phyloP scores from a whole-genome alignment of 192 early-diverging fungal genomes.

The Coemansia sp. region DNA sequence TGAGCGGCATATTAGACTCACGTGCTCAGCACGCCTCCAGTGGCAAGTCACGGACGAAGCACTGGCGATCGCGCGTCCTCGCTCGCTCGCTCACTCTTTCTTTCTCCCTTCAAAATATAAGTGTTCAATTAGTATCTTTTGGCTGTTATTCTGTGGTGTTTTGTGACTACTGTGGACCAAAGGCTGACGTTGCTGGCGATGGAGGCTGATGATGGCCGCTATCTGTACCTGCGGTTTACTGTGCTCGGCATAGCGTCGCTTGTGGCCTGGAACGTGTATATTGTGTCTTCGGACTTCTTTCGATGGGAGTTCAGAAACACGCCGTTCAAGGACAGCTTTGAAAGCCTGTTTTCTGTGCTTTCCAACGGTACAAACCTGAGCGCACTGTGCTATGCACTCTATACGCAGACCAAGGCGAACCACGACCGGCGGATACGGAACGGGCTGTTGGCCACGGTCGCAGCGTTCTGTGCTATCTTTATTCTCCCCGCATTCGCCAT shows the following conservation, averaged over 20 bases:
- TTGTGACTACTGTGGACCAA: neutral
- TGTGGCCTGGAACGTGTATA: slow-evolving; percentile 77
- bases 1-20: neutral
- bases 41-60: neutral
- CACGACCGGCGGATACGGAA: slow-evolving; percentile 30
- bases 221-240: slow-evolving; percentile 56
- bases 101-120: neutral
- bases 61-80: neutral
- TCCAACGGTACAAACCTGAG: slow-evolving; percentile 59
- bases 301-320: slow-evolving; percentile 56
- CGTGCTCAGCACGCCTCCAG: neutral
- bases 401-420: slow-evolving; percentile 43
- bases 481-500: slow-evolving; percentile 53
- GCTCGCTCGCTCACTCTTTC: neutral
- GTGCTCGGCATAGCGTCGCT: slow-evolving; percentile 68
- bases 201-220: slow-evolving; percentile 9
- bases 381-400: slow-evolving; percentile 50
- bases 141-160: neutral
- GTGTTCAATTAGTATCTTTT: neutral
- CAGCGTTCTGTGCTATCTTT: slow-evolving; percentile 53
- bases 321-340: slow-evolving; percentile 62
- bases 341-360: slow-evolving; percentile 67
- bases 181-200: slow-evolving; percentile 2
- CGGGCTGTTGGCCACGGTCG: slow-evolving; percentile 50
- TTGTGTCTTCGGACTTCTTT: slow-evolving; percentile 72